Percentiles rank a stretch among this genome's conserved stretches.
phyloP scores from a whole-genome alignment of 805 yeast genomes.

The Suhomyces xylopsoci region DNA sequence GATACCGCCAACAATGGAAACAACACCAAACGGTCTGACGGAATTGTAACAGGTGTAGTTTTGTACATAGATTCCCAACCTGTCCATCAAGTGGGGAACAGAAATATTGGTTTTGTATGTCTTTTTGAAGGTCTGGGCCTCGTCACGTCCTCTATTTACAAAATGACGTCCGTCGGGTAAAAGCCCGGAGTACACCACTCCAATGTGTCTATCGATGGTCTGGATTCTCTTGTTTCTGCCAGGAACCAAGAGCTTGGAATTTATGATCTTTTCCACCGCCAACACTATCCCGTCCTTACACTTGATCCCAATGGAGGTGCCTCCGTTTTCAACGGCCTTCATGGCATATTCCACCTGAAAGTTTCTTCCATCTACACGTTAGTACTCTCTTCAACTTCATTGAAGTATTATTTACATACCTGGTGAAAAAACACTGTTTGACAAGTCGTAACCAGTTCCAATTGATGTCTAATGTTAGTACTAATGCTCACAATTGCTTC shows the following conservation, averaged over 20 bases:
- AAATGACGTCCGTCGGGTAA: conserved; percentile 96
- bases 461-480: conserved; percentile 65
- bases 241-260: conserved; percentile 85
- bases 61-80: conserved; percentile 88
- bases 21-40: conserved; percentile 96
- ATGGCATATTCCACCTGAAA: conserved; percentile 98
- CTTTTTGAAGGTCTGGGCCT: conserved; percentile 74
- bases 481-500: too few relatives aligned
- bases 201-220: conserved; percentile 89
- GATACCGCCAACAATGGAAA: conserved; percentile 89
- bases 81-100: conserved; percentile 77
- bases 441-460: conserved; percentile 98
- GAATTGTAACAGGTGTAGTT: conserved; percentile 94
- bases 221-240: conserved; percentile 88
- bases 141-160: conserved; percentile 89
- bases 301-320: conserved; percentile 90
- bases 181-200: conserved; percentile 92
- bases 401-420: conserved; percentile 32
- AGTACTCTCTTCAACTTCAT: conserved; percentile 20
- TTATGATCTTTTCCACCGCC: conserved; percentile 91
- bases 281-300: conserved; percentile 93
- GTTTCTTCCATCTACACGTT: conserved; percentile 76
- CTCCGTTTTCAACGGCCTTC: conserved; percentile 97
- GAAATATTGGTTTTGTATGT: conserved; percentile 75
- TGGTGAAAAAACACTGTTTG: conserved; percentile 92